phyloP scores from a whole-genome alignment of 306 rosid species.

The Sesbania bispinosa region DNA sequence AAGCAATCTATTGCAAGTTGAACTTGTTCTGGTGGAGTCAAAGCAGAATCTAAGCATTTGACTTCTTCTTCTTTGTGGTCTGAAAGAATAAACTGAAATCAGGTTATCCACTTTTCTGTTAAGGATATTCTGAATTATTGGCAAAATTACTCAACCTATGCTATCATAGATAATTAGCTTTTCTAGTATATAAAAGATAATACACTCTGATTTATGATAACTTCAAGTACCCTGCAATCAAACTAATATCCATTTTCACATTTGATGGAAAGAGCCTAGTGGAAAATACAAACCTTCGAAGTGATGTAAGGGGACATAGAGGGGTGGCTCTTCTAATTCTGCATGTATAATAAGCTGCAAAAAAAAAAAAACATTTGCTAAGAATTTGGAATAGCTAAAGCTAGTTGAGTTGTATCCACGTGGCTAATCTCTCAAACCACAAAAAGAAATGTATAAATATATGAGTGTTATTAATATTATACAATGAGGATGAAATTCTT shows the following conservation, averaged over 20 bases:
- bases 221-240: not conserved
- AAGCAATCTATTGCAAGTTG: constrained; percentile 56
- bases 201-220: not conserved
- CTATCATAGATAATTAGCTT: not conserved
- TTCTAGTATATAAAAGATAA: constrained; percentile 3
- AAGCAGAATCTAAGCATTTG: constrained; percentile 41
- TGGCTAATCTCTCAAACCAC: too few species aligned
- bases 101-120: not conserved
- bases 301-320: constrained; percentile 63
- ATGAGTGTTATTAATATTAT: not conserved
- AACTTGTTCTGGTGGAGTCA: constrained; percentile 64
- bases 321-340: constrained; percentile 71
- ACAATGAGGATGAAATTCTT: not conserved
- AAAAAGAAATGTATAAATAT: too few species aligned
- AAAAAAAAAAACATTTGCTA: not conserved
- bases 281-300: constrained; percentile 53
- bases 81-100: constrained; percentile 30
- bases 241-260: not conserved
- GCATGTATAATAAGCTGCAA: constrained; percentile 82
- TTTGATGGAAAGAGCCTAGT: not conserved
- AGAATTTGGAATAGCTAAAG: not conserved
- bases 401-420: not conserved
- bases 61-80: constrained; percentile 56
- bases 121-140: not conserved
- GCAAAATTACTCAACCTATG: not conserved